These are phyloP conservation scores for Penicillium canescens DNA, from an alignment of 495 filamentous ascomycete genomes.

Conservation along the genomic window DNA sequence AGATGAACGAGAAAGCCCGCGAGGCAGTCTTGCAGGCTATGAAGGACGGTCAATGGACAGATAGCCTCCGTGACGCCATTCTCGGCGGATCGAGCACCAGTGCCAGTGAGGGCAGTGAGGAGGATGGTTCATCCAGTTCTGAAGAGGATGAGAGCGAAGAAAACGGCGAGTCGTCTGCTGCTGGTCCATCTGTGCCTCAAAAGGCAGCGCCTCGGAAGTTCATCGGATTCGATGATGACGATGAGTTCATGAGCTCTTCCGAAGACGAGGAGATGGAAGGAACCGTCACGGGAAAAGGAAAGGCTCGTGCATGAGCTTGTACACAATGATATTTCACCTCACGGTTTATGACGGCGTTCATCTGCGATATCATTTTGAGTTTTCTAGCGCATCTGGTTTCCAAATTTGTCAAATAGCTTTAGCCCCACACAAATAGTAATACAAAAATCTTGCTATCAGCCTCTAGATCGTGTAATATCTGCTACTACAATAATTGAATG, in stretches of 20 bases:
- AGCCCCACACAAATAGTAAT: neutral
- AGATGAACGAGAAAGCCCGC: constrained; percentile 75
- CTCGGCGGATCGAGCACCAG: constrained; percentile 48
- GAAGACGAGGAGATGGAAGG: constrained; percentile 51
- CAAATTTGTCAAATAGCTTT: constrained; percentile 9
- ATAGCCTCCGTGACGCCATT: constrained; percentile 45
- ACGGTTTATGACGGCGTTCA: constrained; percentile 23
- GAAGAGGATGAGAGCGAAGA: constrained; percentile 51
- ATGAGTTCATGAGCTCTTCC: constrained; percentile 83
- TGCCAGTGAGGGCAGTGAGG: constrained; percentile 50
- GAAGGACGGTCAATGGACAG: constrained; percentile 58
- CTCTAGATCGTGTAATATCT: too few species aligned
- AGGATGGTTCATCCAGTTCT: constrained; percentile 40
- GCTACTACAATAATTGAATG: neutral
- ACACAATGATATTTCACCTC: neutral
- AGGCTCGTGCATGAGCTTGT: constrained; percentile 33
- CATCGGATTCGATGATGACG: constrained; percentile 88
- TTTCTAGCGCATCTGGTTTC: constrained; percentile 9
- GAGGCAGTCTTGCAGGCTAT: constrained; percentile 81
- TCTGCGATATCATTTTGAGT: neutral
- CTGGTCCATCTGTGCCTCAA: constrained; percentile 26
- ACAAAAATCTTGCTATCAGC: neutral
- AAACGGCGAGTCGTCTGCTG: constrained; percentile 19
- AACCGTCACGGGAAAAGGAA: constrained; percentile 42
- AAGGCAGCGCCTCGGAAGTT: constrained; percentile 52